Percentiles rank a stretch among this genome's conserved stretches.
Conservation (phyloP, 1,139 yeast species). For the Candida glucosophila region DNA sequence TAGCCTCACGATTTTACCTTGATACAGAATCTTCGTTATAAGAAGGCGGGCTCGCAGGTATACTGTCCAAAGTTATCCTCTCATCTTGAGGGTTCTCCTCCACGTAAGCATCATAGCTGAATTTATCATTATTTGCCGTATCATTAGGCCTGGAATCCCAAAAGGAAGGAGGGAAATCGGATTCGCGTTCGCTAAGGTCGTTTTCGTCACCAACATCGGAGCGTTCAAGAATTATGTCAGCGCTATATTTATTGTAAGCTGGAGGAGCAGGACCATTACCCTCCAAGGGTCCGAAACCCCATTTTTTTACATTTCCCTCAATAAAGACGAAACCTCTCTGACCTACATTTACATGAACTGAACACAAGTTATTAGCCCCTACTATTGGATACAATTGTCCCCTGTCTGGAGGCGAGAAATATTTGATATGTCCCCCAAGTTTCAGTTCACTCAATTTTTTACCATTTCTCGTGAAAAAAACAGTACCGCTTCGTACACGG, state of each 20-base stretch:
- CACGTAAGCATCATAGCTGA: constrained; percentile 33
- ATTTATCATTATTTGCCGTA: constrained; percentile 19
- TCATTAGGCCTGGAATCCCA: constrained; percentile 27
- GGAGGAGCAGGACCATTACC: constrained; percentile 61
- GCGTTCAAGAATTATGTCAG: constrained; percentile 45
- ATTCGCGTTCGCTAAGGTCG: constrained; percentile 37
- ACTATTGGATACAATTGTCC: constrained; percentile 44
- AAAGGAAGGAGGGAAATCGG: constrained; percentile 51
- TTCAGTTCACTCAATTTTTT: constrained; percentile 58
- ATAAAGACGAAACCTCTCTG: constrained; percentile 52
- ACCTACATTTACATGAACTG: constrained; percentile 49
- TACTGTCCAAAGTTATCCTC: constrained; percentile 32
- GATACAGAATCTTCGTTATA: constrained; percentile 15
- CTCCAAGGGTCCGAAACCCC: constrained; percentile 59
- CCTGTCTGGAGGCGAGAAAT: constrained; percentile 25
- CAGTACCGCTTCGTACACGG: constrained; percentile 50
- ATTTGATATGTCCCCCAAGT: constrained; percentile 60
- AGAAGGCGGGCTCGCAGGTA: constrained; percentile 31
- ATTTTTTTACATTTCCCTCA: constrained; percentile 52
- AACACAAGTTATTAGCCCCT: constrained; percentile 45
- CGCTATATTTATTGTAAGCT: constrained; percentile 45
- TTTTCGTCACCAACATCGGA: constrained; percentile 44
- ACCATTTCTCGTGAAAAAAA: constrained; percentile 64
- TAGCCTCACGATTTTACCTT: too few species aligned
- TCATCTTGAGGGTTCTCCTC: constrained; percentile 29